phyloP scores from a whole-genome alignment of 768 basidiomycete genomes.

The Tephrocybe sp. region DNA sequence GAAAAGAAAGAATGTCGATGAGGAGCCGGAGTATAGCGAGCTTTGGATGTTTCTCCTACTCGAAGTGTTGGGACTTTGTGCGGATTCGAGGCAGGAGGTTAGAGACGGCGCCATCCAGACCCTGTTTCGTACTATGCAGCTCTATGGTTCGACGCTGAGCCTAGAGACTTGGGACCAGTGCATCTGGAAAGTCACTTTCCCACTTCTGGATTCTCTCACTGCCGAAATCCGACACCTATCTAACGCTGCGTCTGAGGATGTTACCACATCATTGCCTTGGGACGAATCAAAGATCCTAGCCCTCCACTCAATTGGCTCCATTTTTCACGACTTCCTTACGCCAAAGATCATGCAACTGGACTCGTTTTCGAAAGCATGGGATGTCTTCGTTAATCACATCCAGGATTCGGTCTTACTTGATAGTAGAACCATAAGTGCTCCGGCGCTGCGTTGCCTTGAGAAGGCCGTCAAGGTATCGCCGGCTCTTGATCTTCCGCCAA shows the following conservation, averaged over 20 bases:
- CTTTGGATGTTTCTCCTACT: slow-evolving; percentile 94
- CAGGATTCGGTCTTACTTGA: slow-evolving; percentile 70
- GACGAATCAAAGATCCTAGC: slow-evolving; percentile 89
- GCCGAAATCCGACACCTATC: slow-evolving; percentile 48
- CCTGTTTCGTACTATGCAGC: slow-evolving; percentile 88
- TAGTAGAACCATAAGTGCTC: slow-evolving; percentile 68
- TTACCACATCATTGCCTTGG: slow-evolving; percentile 51
- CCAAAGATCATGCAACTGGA: slow-evolving; percentile 72
- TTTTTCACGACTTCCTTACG: slow-evolving; percentile 79
- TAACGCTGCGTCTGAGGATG: slow-evolving; percentile 19
- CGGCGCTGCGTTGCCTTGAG: slow-evolving; percentile 84
- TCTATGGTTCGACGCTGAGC: slow-evolving; percentile 88
- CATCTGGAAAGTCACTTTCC: slow-evolving; percentile 90
- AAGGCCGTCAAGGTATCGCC: slow-evolving; percentile 67
- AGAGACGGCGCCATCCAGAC: slow-evolving; percentile 95
- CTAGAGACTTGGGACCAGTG: slow-evolving; percentile 86
- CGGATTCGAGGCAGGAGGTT: slow-evolving; percentile 83
- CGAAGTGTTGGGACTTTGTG: slow-evolving; percentile 81
- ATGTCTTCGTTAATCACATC: slow-evolving; percentile 71
- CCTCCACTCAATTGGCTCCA: slow-evolving; percentile 77
- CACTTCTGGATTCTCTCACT: slow-evolving; percentile 73
- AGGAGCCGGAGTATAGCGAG: slow-evolving; percentile 73
- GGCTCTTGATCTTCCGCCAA: slow-evolving; percentile 41
- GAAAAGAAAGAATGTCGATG: slow-evolving; percentile 63
- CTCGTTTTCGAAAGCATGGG: slow-evolving; percentile 73